A percentile compares a stretch with the other conserved stretches of the same genome.
Evolutionary conservation across 371 early-diverging fungal species (phyloP).

Genomic region (Mucor mucedo): DNA sequence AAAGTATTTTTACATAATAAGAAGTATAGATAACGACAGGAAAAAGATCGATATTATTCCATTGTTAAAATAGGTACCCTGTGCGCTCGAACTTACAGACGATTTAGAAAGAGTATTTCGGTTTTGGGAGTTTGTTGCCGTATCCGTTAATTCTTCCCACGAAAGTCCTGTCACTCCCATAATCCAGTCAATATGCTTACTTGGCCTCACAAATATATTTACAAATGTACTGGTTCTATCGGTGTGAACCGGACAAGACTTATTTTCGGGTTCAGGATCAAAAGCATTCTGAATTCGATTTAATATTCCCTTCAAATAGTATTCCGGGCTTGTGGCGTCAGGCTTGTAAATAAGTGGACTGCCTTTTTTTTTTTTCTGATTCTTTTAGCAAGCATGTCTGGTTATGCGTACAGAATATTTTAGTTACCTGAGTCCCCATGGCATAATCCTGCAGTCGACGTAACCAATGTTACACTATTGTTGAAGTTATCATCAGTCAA

Average conservation of each 20-base stretch:
- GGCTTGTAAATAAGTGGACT: slow-evolving; percentile 28
- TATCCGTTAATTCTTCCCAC: slow-evolving; percentile 9
- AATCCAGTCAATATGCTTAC: slow-evolving; percentile 37
- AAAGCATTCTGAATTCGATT: slow-evolving; percentile 41
- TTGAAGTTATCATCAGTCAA: slow-evolving; percentile 14
- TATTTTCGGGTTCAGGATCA: slow-evolving; percentile 34
- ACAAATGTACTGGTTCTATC: slow-evolving; percentile 12
- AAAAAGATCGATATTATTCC: no score
- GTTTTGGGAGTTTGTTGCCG: not conserved
- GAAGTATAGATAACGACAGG: no score
- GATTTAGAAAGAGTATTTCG: no score
- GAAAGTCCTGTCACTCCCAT: slow-evolving; percentile 28
- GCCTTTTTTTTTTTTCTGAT: slow-evolving; percentile 15
- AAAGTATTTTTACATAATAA: no score
- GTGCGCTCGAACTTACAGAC: no score
- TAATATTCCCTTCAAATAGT: slow-evolving; percentile 31
- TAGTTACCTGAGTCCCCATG: slow-evolving; percentile 47
- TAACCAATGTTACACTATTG: slow-evolving; percentile 19
- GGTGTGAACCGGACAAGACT: slow-evolving; percentile 38
- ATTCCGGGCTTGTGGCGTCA: slow-evolving; percentile 5
- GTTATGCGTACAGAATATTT: not conserved
- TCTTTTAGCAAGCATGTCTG: not conserved
- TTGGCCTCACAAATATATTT: slow-evolving; percentile 35
- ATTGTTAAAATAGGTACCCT: no score
- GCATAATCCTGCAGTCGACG: slow-evolving; percentile 31